A percentile compares a stretch with the other conserved stretches of the same genome.
These are phyloP conservation scores for Colletotrichum noveboracense DNA, from an alignment of 2,329 filamentous ascomycete species.

Conservation along the genomic window DNA sequence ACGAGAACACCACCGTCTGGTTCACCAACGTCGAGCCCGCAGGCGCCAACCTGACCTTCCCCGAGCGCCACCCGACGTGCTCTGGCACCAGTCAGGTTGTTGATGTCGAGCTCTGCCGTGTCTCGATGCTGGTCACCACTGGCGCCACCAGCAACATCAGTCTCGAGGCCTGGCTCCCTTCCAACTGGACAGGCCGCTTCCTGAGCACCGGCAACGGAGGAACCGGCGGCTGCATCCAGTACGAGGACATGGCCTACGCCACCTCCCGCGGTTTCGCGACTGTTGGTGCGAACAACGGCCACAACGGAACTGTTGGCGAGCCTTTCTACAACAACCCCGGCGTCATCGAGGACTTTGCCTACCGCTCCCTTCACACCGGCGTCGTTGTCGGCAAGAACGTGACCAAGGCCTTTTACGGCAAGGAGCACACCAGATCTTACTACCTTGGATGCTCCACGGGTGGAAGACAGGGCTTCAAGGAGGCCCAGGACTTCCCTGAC, in stretches of 20 bases:
- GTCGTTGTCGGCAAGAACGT: constrained; percentile 47
- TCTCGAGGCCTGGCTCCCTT: constrained; percentile 52
- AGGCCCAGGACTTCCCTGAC: constrained; percentile 50
- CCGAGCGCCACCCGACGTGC: constrained; percentile 45
- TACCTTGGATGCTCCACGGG: constrained; percentile 57
- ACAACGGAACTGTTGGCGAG: constrained; percentile 44
- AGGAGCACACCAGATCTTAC: constrained; percentile 42
- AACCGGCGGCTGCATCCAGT: constrained; percentile 50
- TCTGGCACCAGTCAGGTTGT: constrained; percentile 23
- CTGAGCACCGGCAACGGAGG: constrained; percentile 55
- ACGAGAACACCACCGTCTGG: constrained; percentile 33
- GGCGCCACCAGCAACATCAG: constrained; percentile 48
- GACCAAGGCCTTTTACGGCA: constrained; percentile 51
- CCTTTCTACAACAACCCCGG: constrained; percentile 41
- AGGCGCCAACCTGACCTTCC: constrained; percentile 41
- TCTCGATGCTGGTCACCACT: constrained; percentile 33
- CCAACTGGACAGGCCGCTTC: constrained; percentile 49
- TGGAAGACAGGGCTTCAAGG: constrained; percentile 54
- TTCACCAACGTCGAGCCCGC: constrained; percentile 41
- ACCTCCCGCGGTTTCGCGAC: constrained; percentile 46
- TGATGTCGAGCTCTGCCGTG: constrained; percentile 30
- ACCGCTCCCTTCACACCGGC: constrained; percentile 35
- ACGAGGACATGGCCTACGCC: constrained; percentile 48
- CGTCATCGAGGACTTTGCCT: constrained; percentile 40
- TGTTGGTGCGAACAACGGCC: constrained; percentile 54